Base-by-base conservation (phyloP, 768 basidiomycete species). In the Leccinum rimulosum region DNA sequence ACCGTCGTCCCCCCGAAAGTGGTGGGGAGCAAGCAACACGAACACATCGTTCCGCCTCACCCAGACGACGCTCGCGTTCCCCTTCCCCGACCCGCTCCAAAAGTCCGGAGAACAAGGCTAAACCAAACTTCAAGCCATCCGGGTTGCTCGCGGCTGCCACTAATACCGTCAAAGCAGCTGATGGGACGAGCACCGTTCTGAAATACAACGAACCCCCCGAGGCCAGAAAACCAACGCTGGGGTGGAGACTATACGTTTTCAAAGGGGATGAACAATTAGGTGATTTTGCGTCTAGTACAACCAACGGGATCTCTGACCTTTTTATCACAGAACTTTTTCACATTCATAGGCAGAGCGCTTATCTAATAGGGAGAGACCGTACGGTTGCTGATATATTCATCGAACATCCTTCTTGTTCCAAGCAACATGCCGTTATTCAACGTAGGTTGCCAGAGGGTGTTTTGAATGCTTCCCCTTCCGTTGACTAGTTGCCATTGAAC, bases 151-250 rank as follows among this genome's bases (percentile, higher is more conserved):
- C 96, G 1, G 96, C 96, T 4, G 97, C 92, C 68, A 98, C 97
- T 3, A 98, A 99, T 69, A 94, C 92, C 1, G 87, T 95, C 47
- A 82, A 84, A 63, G 80, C 84, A 33, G 76, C 78, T 7, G 87
- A 92, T 68, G 93, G 91, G n/a, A 84, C 84, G 53, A 86, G 79
- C 65, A 88, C 89, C 6, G 84, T 97, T 48, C 79, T 99, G 62
- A 99, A 98, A 74, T 99, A 99, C 73, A 95, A 98, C 62, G 97
- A 99, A 73, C 97, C 97, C 15, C 95, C 97, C 6, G 97, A 99
- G 79, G 97, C 96, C 30, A 79, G 97, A 64, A 98, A 95, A 70
- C 96, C 97, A 10, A 75, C 80, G 5, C 74, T 90, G 35, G 90
- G 91, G 17, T 98, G 97, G 97, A 81, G 97, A 70, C 70, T 99